A percentile compares a stretch with the other conserved stretches of the same genome.
Conservation (phyloP, 805 yeast species). For the Lipomyces starkeyi region DNA sequence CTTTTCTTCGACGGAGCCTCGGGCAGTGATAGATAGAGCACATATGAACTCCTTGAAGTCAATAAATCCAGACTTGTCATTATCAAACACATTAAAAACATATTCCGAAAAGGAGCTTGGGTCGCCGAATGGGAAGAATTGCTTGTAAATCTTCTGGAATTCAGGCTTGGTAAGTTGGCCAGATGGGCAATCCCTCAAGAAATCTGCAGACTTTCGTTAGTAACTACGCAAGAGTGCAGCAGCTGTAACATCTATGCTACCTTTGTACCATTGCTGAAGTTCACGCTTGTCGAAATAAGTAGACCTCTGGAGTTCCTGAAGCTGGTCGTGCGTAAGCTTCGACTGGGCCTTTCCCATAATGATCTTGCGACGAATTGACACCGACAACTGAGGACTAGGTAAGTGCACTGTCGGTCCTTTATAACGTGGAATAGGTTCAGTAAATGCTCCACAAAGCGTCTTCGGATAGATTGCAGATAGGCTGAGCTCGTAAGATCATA, state of each 20-base stretch:
- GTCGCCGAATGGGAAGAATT: conserved; percentile 98
- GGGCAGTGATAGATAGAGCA: conserved; percentile 81
- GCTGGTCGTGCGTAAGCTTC: conserved; percentile 87
- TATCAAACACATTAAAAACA: conserved; percentile 87
- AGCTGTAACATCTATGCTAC: conserved; percentile 8
- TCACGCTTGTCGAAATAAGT: conserved; percentile 94
- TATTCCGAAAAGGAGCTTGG: conserved; percentile 89
- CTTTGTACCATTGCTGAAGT: conserved; percentile 98
- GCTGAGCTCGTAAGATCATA: not conserved
- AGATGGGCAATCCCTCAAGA: conserved; percentile 88
- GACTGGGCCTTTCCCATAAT: conserved; percentile 94
- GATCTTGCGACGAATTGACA: not conserved
- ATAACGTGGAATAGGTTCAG: not conserved
- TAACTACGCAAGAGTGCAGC: not conserved
- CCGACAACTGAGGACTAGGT: not conserved
- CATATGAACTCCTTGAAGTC: conserved; percentile 92
- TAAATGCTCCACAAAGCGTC: not conserved
- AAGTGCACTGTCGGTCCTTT: not conserved
- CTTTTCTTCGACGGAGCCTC: conserved; percentile 80
- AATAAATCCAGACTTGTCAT: conserved; percentile 76
- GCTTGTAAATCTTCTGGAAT: conserved; percentile 89
- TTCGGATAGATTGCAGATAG: not conserved
- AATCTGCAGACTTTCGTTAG: conserved; percentile 51
- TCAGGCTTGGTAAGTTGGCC: conserved; percentile 88
- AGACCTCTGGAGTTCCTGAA: conserved; percentile 76